Percentiles rank a stretch among this genome's conserved stretches.
Evolutionary conservation across 2,329 filamentous ascomycete species (phyloP).

Genomic region (Aspergillus niger): DNA sequence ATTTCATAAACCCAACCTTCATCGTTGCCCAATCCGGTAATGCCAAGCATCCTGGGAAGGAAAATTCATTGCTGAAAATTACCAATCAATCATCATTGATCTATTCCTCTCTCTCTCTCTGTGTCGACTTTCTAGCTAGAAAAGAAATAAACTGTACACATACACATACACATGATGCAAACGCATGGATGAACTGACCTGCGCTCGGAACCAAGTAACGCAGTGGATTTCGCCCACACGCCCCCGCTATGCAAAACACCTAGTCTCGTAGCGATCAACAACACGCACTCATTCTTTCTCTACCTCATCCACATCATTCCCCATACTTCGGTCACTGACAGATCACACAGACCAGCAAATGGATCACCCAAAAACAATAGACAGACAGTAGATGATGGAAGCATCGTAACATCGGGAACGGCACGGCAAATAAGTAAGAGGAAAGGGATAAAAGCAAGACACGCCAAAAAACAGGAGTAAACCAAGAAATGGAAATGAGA

Average conservation of each 20-base stretch:
- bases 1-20: not conserved
- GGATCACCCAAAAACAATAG: not conserved
- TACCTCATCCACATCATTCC: no score
- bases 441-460: constrained; percentile 7
- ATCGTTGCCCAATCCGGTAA: not conserved
- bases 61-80: no score
- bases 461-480: constrained; percentile 9
- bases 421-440: not conserved
- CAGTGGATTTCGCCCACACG: constrained; percentile 11
- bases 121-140: not conserved
- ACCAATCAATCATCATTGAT: no score
- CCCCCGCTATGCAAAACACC: constrained; percentile 9
- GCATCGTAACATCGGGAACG: not conserved
- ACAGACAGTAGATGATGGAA: not conserved
- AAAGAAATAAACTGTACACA: not conserved
- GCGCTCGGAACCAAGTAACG: not conserved
- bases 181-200: not conserved
- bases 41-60: not conserved
- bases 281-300: not conserved
- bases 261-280: not conserved
- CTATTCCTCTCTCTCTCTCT: not conserved
- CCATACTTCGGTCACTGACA: not conserved
- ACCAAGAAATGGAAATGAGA: constrained; percentile 4
- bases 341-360: not conserved
- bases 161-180: no score